These are phyloP conservation scores for Cercospora beticola DNA, from an alignment of 2,329 filamentous ascomycete species.

Conservation along the genomic window DNA sequence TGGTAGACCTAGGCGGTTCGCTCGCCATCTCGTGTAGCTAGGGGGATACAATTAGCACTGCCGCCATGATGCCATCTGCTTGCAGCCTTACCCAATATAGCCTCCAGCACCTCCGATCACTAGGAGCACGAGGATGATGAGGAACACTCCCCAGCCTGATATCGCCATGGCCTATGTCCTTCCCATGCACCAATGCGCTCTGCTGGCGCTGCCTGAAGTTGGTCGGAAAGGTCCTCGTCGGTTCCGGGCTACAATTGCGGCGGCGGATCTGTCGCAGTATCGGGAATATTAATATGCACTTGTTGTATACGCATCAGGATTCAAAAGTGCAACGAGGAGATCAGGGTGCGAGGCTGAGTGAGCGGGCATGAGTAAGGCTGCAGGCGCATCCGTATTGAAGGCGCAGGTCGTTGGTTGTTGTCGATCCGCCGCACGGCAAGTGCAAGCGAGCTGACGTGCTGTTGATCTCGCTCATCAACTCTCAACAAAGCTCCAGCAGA, in stretches of 20 bases:
- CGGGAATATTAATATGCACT: background rate
- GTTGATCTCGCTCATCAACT: background rate
- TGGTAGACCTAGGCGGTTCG: constrained; percentile 70
- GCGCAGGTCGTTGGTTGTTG: background rate
- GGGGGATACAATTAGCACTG: background rate
- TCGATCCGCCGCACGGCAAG: background rate
- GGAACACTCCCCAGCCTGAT: constrained; percentile 59
- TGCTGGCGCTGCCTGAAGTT: constrained; percentile 3
- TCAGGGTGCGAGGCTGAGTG: background rate
- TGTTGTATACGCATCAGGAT: background rate
- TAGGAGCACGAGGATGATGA: constrained; percentile 69
- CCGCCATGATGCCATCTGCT: background rate
- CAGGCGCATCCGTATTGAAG: constrained; percentile 1
- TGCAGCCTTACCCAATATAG: constrained; percentile 57
- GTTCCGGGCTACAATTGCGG: background rate
- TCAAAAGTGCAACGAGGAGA: background rate
- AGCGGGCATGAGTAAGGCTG: background rate
- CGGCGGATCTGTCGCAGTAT: background rate
- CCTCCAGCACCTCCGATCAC: constrained; percentile 57
- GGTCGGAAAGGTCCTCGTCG: background rate
- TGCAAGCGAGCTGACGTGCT: constrained; percentile 5
- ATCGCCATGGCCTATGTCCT: constrained; percentile 25
- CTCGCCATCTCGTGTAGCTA: constrained; percentile 67
- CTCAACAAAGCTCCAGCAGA: background rate
- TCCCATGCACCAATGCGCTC: constrained; percentile 8